Conservation (phyloP, 2,329 filamentous ascomycete genomes). For the Ceratocystis cacaofunesta region DNA sequence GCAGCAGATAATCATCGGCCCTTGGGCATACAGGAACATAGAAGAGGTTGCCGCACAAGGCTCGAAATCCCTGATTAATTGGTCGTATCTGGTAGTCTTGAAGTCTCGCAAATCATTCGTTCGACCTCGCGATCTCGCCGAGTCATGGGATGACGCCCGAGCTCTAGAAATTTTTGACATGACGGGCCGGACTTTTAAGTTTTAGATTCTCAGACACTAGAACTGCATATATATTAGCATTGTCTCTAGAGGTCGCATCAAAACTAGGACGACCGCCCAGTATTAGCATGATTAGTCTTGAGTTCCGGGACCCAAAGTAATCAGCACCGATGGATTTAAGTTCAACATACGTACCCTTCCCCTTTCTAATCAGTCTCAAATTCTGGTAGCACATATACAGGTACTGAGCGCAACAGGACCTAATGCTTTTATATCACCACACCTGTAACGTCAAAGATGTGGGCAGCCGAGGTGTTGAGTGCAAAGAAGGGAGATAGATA, state of each 20-base stretch:
- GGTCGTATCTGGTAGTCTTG: constrained; percentile 4
- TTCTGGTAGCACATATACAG: too few species aligned
- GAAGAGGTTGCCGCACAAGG: constrained; percentile 83
- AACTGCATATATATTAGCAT: constrained; percentile 1
- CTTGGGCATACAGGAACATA: constrained; percentile 78
- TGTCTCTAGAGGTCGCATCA: fast-evolving
- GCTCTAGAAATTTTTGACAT: constrained; percentile 13
- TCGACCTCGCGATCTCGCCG: constrained; percentile 11
- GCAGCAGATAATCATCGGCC: constrained; percentile 66
- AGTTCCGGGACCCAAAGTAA: too few species aligned
- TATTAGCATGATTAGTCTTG: too few species aligned
- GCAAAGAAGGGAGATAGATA: too few species aligned
- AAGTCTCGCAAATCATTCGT: constrained; percentile 16
- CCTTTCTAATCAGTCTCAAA: too few species aligned
- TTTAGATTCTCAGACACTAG: neutral
- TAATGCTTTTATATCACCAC: too few species aligned
- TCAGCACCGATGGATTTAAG: too few species aligned
- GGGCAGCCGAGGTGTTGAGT: too few species aligned
- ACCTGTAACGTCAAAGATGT: too few species aligned
- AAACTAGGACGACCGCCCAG: too few species aligned
- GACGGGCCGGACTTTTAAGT: neutral
- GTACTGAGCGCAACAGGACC: too few species aligned
- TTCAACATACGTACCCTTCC: too few species aligned
- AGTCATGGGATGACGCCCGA: constrained; percentile 12
- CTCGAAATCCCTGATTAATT: constrained; percentile 47